phyloP scores from a whole-genome alignment of 176 grass and related monocot genomes.

The Bolboschoenus planiculmis region DNA sequence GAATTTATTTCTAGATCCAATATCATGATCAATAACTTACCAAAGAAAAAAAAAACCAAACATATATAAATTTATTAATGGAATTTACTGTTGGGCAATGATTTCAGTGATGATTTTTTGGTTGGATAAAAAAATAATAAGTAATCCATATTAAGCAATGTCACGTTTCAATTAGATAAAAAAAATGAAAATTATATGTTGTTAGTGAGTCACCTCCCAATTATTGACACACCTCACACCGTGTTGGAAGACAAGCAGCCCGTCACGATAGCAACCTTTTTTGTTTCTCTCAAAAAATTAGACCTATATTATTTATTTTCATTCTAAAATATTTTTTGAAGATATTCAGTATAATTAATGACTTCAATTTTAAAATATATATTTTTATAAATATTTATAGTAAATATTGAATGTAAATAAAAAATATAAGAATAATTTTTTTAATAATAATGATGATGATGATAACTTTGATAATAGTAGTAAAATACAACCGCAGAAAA shows the following conservation, averaged over 20 bases:
- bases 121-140: not conserved
- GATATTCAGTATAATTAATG: too few relatives aligned
- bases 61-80: not conserved
- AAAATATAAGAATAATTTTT: too few relatives aligned
- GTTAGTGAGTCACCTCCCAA: conserved; percentile 21
- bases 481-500: too few relatives aligned
- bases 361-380: too few relatives aligned
- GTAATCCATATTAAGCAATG: conserved; percentile 12
- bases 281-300: not conserved
- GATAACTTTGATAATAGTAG: too few relatives aligned
- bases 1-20: conserved; percentile 9
- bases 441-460: too few relatives aligned
- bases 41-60: not conserved
- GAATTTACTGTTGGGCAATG: not conserved
- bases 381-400: too few relatives aligned
- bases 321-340: too few relatives aligned
- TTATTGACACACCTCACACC: conserved; percentile 1
- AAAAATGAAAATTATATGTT: not conserved
- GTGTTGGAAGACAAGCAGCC: not conserved
- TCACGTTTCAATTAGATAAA: not conserved
- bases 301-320: too few relatives aligned
- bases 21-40: conserved; percentile 1
- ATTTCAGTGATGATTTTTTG: not conserved
- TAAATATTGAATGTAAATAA: too few relatives aligned
- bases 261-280: conserved; percentile 18